These are phyloP conservation scores for Calonectria crousiana DNA, from an alignment of 2,329 filamentous ascomycete species.

Conservation along the genomic window DNA sequence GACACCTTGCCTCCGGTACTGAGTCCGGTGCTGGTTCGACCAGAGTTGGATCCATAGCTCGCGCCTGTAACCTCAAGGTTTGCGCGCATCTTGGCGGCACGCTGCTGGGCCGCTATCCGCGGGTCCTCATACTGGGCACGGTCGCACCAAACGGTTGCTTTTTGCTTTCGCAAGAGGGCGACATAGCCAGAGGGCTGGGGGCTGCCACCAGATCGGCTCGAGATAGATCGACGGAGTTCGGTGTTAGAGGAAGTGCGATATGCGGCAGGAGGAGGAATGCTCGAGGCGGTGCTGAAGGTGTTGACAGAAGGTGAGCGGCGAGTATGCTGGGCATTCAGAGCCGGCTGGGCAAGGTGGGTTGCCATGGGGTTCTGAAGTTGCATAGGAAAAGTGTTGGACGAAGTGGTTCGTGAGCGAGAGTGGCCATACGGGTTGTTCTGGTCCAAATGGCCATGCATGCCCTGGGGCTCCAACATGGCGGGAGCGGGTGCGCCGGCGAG, in stretches of 20 bases:
- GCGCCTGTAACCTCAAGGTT: conserved; percentile 84
- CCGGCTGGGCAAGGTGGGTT: conserved; percentile 49
- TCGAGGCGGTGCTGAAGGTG: conserved; percentile 78
- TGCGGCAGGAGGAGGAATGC: conserved; percentile 69
- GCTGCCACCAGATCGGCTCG: conserved; percentile 76
- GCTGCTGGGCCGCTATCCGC: conserved; percentile 82
- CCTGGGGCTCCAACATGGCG: conserved; percentile 50
- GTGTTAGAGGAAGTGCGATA: conserved; percentile 67
- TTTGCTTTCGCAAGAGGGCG: conserved; percentile 94
- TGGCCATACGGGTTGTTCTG: conserved; percentile 60
- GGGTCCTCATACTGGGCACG: conserved; percentile 93
- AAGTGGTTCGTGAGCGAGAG: conserved; percentile 68
- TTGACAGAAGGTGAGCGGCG: conserved; percentile 75
- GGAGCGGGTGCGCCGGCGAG: conserved; percentile 27
- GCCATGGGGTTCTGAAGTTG: conserved; percentile 45
- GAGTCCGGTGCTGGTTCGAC: conserved; percentile 73
- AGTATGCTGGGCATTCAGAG: conserved; percentile 52
- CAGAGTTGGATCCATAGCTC: conserved; percentile 56
- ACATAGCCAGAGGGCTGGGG: conserved; percentile 84
- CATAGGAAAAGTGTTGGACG: conserved; percentile 64
- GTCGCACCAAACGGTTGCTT: conserved; percentile 98
- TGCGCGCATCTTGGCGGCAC: conserved; percentile 88
- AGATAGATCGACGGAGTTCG: conserved; percentile 81
- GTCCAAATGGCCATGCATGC: conserved; percentile 49
- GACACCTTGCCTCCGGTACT: conserved; percentile 75